Percentiles rank a stretch among this genome's conserved stretches.
phyloP scores from a whole-genome alignment of 2,329 filamentous ascomycete species.

The Pseudocercospora eumusae region DNA sequence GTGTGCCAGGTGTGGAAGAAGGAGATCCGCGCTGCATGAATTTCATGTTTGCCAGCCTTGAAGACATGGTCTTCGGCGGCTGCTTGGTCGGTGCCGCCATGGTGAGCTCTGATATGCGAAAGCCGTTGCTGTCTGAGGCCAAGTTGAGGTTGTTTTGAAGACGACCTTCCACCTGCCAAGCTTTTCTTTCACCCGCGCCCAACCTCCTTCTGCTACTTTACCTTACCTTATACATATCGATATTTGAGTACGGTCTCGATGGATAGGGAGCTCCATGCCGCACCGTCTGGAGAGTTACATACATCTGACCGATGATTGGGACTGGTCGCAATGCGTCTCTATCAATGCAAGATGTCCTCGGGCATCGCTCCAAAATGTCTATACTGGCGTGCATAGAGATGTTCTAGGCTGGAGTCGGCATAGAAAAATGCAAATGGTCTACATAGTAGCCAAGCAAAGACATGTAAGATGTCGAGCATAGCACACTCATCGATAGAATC shows the following conservation, averaged over 20 bases:
- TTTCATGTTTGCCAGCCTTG: slow-evolving; percentile 74
- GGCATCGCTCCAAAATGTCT: not conserved
- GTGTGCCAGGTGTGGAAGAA: slow-evolving; percentile 55
- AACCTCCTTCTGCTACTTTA: not conserved
- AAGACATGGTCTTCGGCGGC: slow-evolving; percentile 74
- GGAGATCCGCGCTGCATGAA: slow-evolving; percentile 89
- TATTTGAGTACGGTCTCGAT: not conserved
- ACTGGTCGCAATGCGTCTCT: not conserved
- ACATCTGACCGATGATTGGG: not conserved
- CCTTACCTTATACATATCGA: not conserved
- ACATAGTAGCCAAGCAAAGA: not conserved
- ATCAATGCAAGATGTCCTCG: not conserved
- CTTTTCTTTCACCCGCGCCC: not conserved
- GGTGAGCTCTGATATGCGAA: not conserved
- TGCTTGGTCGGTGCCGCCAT: slow-evolving; percentile 22
- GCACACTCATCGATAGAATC: not conserved
- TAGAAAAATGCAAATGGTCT: not conserved
- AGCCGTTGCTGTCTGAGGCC: not conserved
- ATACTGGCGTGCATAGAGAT: not conserved
- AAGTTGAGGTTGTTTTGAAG: not conserved
- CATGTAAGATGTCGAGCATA: not conserved
- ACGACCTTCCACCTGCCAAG: not conserved
- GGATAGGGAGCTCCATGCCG: not conserved
- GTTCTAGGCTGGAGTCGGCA: not conserved
- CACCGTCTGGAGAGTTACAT: too few species aligned